Evolutionary conservation across 2,329 filamentous ascomycete genomes (phyloP).

Genomic region (Dothideomycetidae sp.): DNA sequence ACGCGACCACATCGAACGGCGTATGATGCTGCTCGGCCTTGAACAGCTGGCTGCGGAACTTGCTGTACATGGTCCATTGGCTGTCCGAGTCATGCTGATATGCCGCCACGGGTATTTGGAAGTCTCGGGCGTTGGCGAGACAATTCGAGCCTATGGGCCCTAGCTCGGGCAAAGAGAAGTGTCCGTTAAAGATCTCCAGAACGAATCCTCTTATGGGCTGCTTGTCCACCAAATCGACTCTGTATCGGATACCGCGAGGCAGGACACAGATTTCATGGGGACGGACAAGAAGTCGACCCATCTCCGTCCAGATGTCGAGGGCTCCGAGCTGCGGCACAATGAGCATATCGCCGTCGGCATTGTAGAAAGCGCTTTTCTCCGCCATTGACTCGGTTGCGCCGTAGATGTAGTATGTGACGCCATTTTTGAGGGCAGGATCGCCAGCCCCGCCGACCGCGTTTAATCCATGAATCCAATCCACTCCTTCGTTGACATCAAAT

Average conservation of each 20-base stretch:
- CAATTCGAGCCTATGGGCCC: constrained; percentile 28
- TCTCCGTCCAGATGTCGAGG: constrained; percentile 27
- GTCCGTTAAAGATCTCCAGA: constrained; percentile 28
- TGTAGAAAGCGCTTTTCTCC: constrained; percentile 32
- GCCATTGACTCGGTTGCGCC: constrained; percentile 35
- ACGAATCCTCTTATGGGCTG: constrained; percentile 25
- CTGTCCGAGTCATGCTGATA: constrained; percentile 25
- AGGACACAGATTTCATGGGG: constrained; percentile 28
- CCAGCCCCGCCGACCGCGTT: constrained; percentile 37
- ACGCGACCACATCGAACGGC: constrained; percentile 31
- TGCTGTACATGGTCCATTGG: constrained; percentile 23
- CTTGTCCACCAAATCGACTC: constrained; percentile 19
- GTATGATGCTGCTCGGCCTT: constrained; percentile 26
- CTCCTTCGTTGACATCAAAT: constrained; percentile 26
- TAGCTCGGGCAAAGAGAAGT: constrained; percentile 27
- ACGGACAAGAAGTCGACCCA: constrained; percentile 26
- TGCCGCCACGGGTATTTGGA: constrained; percentile 25
- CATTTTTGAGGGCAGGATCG: constrained; percentile 37
- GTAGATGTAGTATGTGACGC: constrained; percentile 37
- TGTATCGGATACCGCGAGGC: constrained; percentile 27
- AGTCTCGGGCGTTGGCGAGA: constrained; percentile 27
- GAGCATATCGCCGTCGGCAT: constrained; percentile 28
- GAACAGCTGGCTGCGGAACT: constrained; percentile 23
- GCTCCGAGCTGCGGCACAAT: constrained; percentile 24
- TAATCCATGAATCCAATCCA: constrained; percentile 36